Evolutionary conservation across 768 basidiomycete species (phyloP).

Genomic region (Ephemerocybe angulata): DNA sequence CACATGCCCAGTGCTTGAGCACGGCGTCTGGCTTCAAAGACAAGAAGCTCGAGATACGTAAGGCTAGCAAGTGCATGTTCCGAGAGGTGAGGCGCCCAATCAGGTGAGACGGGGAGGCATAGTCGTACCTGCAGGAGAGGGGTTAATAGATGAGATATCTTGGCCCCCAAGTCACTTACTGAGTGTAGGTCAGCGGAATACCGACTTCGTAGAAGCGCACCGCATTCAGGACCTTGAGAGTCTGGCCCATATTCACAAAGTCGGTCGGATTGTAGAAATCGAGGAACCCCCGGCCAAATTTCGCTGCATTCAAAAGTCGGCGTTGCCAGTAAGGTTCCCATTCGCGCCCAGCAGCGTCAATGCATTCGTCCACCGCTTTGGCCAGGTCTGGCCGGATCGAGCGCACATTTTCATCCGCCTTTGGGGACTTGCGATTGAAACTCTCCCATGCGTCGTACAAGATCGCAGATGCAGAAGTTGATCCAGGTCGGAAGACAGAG

Average conservation of each 20-base stretch:
- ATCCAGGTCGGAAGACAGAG: conserved; percentile 89
- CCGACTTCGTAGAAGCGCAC: conserved; percentile 90
- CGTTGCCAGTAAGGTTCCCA: conserved; percentile 91
- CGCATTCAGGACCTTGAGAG: conserved; percentile 90
- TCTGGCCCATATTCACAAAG: conserved; percentile 89
- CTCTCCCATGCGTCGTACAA: conserved; percentile 90
- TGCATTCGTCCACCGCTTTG: conserved; percentile 84
- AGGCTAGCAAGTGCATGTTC: conserved; percentile 86
- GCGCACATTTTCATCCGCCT: conserved; percentile 90
- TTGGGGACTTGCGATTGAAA: conserved; percentile 79
- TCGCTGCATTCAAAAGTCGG: conserved; percentile 85
- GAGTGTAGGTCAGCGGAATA: conserved; percentile 85
- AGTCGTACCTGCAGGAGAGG: conserved; percentile 60
- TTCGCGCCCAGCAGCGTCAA: conserved; percentile 91
- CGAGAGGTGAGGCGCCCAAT: conserved; percentile 81
- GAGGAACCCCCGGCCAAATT: conserved; percentile 91
- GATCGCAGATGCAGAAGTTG: conserved; percentile 86
- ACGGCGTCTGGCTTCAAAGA: conserved; percentile 82
- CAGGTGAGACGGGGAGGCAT: conserved; percentile 76
- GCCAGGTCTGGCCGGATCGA: conserved; percentile 84
- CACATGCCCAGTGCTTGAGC: conserved; percentile 92
- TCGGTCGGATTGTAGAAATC: conserved; percentile 91
- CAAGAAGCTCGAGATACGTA: conserved; percentile 84
- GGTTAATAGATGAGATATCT: conserved; percentile 2
- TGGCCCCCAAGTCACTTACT: conserved; percentile 49